Conservation (phyloP, 176 grass and related monocot species). For the Musa troglodytarum region DNA sequence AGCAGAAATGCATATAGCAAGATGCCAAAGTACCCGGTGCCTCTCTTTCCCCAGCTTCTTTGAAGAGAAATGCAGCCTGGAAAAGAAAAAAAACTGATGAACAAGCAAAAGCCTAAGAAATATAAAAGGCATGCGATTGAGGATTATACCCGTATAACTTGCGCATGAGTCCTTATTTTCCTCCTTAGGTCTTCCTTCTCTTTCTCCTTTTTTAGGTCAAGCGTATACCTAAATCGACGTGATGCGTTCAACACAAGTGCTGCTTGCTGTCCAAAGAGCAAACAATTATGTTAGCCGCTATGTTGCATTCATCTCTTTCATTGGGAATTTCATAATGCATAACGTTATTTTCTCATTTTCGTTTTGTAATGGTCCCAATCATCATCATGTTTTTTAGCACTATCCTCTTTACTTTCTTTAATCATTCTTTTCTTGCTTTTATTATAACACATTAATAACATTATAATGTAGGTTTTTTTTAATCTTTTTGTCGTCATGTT, state of each 20-base stretch:
- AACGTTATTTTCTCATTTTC: neutral
- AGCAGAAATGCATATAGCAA: neutral
- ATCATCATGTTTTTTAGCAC: neutral
- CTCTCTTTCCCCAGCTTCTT: constrained; percentile 24
- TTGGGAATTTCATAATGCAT: neutral
- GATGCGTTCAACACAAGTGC: constrained; percentile 81
- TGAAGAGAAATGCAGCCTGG: constrained; percentile 31
- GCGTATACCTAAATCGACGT: constrained; percentile 74
- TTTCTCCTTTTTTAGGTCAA: constrained; percentile 72
- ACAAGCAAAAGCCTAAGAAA: neutral
- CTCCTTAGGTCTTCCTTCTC: constrained; percentile 62
- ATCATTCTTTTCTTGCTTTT: no score
- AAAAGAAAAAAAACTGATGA: neutral
- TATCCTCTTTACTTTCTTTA: neutral
- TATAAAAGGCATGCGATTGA: neutral
- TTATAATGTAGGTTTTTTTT: no score
- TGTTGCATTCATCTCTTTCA: neutral
- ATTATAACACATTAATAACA: no score
- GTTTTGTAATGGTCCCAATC: neutral
- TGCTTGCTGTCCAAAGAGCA: constrained; percentile 52
- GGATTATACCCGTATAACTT: constrained; percentile 73
- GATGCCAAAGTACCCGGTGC: constrained; percentile 2
- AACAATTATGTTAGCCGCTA: constrained; percentile 3
- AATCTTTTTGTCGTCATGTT: no score
- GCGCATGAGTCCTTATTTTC: constrained; percentile 56